Base-by-base conservation (phyloP, 179 eudicot genomes). In the Beta macrorhiza region DNA sequence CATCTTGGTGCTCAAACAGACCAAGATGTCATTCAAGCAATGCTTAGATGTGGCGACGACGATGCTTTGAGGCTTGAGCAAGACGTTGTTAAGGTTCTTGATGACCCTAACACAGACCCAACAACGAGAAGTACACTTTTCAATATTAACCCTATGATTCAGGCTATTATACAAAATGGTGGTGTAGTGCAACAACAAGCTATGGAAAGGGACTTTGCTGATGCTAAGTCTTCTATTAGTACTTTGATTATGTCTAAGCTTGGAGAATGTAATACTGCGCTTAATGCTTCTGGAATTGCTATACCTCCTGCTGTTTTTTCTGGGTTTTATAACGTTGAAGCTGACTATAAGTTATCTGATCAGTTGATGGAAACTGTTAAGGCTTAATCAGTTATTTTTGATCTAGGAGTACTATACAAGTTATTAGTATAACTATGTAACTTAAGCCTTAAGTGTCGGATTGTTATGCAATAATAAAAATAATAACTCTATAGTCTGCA, bases 301-400 rank as follows among this genome's bases (percentile, higher is more conserved):
- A 61, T 77, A 11, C 84, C 84, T 12, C 71, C 80, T 49, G 12
- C 19, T 10, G 79, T 82, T 1, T 49, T 82, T 82, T 25, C 69
- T 10, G 84, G 80, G 14, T 17, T 76, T 29, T 76, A 69, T n/a
- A 49, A 7, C 1, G 84, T 82, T 70, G 72, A 76, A 37, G 7
- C 25, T 47, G 76, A 61, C 44, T 75, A 19, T 44, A 67, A 67
- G 67, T 10, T 72, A 8, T 22, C 64, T 57, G 47, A 42, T 70
- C 81, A 79, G n/a, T 20, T 72, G 0, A 64, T 72, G 47, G 20
- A 4, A 49, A 5, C 55, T 62, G 62, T 72, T 1, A 58, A 52
- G 17, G 55, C 17, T 53, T 53, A 37, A 19, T 67, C 4, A 29
- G 32, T 29, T 29, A 29, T 29, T 29, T 29, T 5, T 37, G 8